Base-by-base conservation (phyloP, 257 asterid species). In the Lithospermum erythrorhizon region DNA sequence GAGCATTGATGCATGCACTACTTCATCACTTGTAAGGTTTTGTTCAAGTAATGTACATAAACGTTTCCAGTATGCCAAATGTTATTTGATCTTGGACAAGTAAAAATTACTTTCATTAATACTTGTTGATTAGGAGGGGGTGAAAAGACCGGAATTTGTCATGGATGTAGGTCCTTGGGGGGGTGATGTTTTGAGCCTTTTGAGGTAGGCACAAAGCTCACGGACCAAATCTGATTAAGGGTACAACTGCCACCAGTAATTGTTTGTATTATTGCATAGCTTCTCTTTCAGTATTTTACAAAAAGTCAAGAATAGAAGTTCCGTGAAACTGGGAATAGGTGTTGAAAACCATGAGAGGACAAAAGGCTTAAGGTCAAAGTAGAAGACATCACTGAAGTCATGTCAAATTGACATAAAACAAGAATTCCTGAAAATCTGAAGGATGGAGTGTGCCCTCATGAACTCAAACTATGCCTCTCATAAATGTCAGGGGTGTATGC, bases 301-400 rank as follows among this genome's bases (percentile, higher is more conserved):
- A 41, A 41, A 21, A 51, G 65, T 59, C 65, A 67, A 41, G 4
- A 14, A 52, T 53, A 5, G 55, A 56, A 37, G 21, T 21, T 61
- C 65, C 71, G 65, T 59, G 56, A 67, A 67, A 59, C 21, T 67
- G 65, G 68, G 61, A 23, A 41, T 64, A 11, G 68, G 41, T n/a
- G 30, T 47, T 37, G 32, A 30, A 59, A 64, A 20, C 57, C 8
- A 63, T 8, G 11, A 56, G 25, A 5, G n/a, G 49, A 14, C 18
- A 41, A 32, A 10, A 41, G 3, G 49, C 49, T 41, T 20, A 17
- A 62, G 13, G 45, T 49, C 49, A 49, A n/a, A 30, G n/a, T 21
- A 62, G n/a, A 24, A 7, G 27, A 30, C 60, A 56, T 16, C 37
- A 56, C 27, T 9, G n/a, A 41, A 18, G 17, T 41, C 49, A 41